A percentile compares a stretch with the other conserved stretches of the same genome.
phyloP scores from a whole-genome alignment of 768 basidiomycete genomes.

The Auricularia cornea region DNA sequence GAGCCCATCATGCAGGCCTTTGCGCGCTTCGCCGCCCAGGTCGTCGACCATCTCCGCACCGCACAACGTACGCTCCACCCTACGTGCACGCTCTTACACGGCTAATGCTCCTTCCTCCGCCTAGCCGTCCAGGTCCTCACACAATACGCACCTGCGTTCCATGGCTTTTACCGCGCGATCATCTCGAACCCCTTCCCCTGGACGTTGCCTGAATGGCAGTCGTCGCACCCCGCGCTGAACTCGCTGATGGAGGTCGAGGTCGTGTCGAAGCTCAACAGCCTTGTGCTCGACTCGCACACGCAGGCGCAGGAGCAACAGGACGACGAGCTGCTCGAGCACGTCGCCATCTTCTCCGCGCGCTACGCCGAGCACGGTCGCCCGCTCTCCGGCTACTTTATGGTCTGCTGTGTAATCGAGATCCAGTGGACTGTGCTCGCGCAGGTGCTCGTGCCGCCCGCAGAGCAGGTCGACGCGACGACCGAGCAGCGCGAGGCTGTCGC shows the following conservation, averaged over 20 bases:
- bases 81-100: no score
- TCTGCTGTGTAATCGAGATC: slow-evolving; percentile 83
- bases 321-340: slow-evolving; percentile 46
- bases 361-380: slow-evolving; percentile 72
- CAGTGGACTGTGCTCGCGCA: slow-evolving; percentile 82
- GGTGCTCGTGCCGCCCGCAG: slow-evolving; percentile 37
- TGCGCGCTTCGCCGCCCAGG: slow-evolving; percentile 46
- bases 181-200: slow-evolving; percentile 71
- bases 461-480: slow-evolving; percentile 17
- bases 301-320: slow-evolving; percentile 38
- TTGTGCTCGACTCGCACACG: slow-evolving; percentile 52
- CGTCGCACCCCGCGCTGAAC: slow-evolving; percentile 44
- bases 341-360: slow-evolving; percentile 62
- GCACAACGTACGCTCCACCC: slow-evolving; percentile 36
- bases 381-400: slow-evolving; percentile 76
- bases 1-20: slow-evolving; percentile 50
- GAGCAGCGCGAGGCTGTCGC: slow-evolving; percentile 57
- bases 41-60: slow-evolving; percentile 46
- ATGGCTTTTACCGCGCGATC: slow-evolving; percentile 81
- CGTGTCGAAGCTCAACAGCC: slow-evolving; percentile 65
- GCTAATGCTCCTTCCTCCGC: neutral
- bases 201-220: slow-evolving; percentile 57
- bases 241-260: slow-evolving; percentile 55
- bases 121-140: slow-evolving; percentile 65
- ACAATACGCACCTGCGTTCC: slow-evolving; percentile 71